Evolutionary conservation across 352 stramenopile genomes (phyloP).

Genomic region (Phytophthora rubi): DNA sequence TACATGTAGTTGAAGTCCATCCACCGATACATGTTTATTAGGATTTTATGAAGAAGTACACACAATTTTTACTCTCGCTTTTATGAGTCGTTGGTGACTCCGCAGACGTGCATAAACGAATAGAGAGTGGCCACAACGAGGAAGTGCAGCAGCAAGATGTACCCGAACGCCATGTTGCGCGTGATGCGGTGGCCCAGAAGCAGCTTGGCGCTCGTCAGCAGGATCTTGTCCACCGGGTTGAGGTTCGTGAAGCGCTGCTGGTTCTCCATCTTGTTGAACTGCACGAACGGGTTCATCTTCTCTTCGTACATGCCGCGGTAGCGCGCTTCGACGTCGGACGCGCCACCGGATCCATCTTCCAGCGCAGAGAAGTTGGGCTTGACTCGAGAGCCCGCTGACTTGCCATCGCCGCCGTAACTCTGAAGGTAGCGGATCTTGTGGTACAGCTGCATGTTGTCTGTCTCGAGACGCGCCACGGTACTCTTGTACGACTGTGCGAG

Average conservation of each 20-base stretch:
- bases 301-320: conserved; percentile 92
- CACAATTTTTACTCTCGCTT: background rate
- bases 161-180: conserved; percentile 83
- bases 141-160: conserved; percentile 87
- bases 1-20: background rate
- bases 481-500: conserved; percentile 67
- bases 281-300: conserved; percentile 92
- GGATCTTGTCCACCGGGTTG: conserved; percentile 91
- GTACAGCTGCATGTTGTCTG: conserved; percentile 92
- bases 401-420: conserved; percentile 62
- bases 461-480: conserved; percentile 77
- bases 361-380: conserved; percentile 34
- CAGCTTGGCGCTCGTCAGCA: conserved; percentile 86
- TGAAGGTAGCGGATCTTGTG: conserved; percentile 91
- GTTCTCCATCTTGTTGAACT: conserved; percentile 92
- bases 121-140: conserved; percentile 89
- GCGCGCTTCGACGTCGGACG: conserved; percentile 68
- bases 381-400: conserved; percentile 23
- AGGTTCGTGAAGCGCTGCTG: conserved; percentile 91
- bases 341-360: conserved; percentile 44
- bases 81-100: conserved; percentile 73
- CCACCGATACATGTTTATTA: background rate
- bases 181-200: conserved; percentile 85
- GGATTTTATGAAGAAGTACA: background rate
- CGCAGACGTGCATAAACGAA: conserved; percentile 88